These are phyloP conservation scores for Miscanthus lutarioriparius DNA, from an alignment of 176 grass and related monocot genomes.

Conservation along the genomic window DNA sequence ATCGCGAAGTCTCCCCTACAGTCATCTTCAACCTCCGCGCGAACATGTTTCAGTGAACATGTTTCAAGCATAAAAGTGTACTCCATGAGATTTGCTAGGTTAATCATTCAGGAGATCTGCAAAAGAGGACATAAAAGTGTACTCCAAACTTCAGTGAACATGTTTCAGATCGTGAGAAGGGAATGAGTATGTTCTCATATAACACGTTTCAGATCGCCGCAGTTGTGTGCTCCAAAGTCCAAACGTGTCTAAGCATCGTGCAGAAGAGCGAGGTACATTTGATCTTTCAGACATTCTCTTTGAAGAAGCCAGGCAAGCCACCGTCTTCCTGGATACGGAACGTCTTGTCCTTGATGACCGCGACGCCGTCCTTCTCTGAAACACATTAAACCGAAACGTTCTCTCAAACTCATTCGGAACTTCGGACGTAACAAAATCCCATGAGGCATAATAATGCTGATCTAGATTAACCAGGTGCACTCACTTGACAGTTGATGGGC, in stretches of 20 bases:
- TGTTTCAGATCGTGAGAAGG: not conserved
- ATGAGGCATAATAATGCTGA: not conserved
- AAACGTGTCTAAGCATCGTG: not conserved
- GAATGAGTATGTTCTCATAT: too few relatives aligned
- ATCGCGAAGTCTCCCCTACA: too few relatives aligned
- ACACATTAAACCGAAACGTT: not conserved
- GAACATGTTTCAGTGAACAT: too few relatives aligned
- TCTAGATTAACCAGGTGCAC: not conserved
- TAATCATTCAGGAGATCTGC: not conserved
- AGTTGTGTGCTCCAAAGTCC: not conserved
- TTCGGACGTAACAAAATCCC: not conserved
- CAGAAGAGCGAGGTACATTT: not conserved
- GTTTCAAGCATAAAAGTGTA: too few relatives aligned
- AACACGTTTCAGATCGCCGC: slow-evolving; percentile 10
- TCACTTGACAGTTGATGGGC: slow-evolving; percentile 33
- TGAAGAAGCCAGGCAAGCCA: slow-evolving; percentile 19
- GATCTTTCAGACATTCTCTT: slow-evolving; percentile 31
- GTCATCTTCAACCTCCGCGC: too few relatives aligned
- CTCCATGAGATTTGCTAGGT: not conserved
- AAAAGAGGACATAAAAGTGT: not conserved
- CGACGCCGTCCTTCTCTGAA: slow-evolving; percentile 44
- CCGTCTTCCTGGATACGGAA: not conserved
- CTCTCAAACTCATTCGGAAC: not conserved
- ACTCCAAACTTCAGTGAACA: not conserved
- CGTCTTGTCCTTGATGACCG: slow-evolving; percentile 35